Evolutionary conservation across 2,329 filamentous ascomycete genomes (phyloP).

Genomic region (Colletotrichum ledebouriae): DNA sequence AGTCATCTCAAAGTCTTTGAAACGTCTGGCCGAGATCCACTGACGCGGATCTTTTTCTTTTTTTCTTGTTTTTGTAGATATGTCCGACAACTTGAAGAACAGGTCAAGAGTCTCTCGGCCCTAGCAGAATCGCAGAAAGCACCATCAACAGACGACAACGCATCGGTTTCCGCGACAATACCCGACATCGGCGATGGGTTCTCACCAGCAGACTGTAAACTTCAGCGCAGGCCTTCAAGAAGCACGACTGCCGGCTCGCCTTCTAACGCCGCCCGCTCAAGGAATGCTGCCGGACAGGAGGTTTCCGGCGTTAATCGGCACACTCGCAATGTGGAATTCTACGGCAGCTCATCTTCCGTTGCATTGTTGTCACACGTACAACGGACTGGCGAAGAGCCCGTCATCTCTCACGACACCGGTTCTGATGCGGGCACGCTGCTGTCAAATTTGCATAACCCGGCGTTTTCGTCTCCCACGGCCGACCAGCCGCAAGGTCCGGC

Average conservation of each 20-base stretch:
- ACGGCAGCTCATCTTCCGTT: conserved; percentile 62
- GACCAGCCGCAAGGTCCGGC: conserved; percentile 8
- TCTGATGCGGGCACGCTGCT: conserved; percentile 54
- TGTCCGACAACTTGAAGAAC: conserved; percentile 45
- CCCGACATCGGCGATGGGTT: conserved; percentile 27
- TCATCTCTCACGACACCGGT: conserved; percentile 41
- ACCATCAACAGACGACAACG: conserved; percentile 23
- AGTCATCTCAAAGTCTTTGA: conserved; percentile 7
- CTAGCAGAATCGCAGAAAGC: conserved; percentile 22
- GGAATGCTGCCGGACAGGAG: conserved; percentile 52
- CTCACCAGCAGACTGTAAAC: conserved; percentile 19
- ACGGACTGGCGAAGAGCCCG: conserved; percentile 44
- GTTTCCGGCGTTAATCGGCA: conserved; percentile 60
- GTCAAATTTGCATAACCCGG: conserved; percentile 60
- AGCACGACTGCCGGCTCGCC: conserved; percentile 38
- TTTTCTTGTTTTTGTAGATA: conserved; percentile 39
- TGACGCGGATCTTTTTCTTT: background rate
- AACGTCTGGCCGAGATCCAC: background rate
- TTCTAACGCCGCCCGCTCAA: conserved; percentile 45
- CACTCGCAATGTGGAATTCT: conserved; percentile 61
- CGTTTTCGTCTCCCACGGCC: conserved; percentile 52
- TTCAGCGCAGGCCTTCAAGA: conserved; percentile 26
- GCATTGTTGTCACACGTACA: conserved; percentile 59
- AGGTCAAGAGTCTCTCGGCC: conserved; percentile 44
- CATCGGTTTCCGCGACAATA: conserved; percentile 39